Evolutionary conservation across 2,329 filamentous ascomycete genomes (phyloP), one percentile per base, ranked within the genome.

Genomic region (Massarina eburnea): DNA sequence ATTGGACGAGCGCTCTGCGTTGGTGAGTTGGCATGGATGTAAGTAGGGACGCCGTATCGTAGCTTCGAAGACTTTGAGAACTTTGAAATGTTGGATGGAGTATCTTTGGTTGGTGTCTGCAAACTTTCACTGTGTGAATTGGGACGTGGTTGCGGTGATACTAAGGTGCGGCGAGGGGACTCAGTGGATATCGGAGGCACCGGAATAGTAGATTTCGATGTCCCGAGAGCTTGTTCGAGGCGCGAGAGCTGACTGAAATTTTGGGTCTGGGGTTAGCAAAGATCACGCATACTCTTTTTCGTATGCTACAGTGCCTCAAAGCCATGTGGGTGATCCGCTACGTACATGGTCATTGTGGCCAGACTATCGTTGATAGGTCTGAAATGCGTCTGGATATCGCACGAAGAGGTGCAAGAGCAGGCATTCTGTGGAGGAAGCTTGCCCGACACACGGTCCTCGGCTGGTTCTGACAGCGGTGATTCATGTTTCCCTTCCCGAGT

Each of bases 1-100:
- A 50, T 32, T 17, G 36, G 46, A 17, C 34, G 35, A 22, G 39
- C 12, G 3, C 18, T 42, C 19, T 35, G 17, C 5, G 42, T 12
- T 14, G 24, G 24, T 40, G 7, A 8, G 26, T 17, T 9, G 10
- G 18, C 2, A n/a, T 24, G 33, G 2, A 2, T 12, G 17, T 18
- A 22, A 12, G 18, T 14, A 9, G 8, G 18, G 4, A 21, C n/a
- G 34, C 24, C n/a, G 14, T 9, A 17, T 3, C 21, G 46, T 20
- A 36, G n/a, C 14, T 36, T 35, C 5, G 34, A 27, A 21, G 3
- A 8, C 21, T n/a, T 7, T 12, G 24, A 12, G 7, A 26, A 7
- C 12, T 26, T 20, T 22, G n/a, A 1, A 9, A 10, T 18, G 22
- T 10, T 21, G 2, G 19, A 18, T 17, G 36, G 19, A 14, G 14